Percentiles rank a stretch among this genome's conserved stretches.
Conservation (phyloP, 345 rosid species). For the Citrus glauca region DNA sequence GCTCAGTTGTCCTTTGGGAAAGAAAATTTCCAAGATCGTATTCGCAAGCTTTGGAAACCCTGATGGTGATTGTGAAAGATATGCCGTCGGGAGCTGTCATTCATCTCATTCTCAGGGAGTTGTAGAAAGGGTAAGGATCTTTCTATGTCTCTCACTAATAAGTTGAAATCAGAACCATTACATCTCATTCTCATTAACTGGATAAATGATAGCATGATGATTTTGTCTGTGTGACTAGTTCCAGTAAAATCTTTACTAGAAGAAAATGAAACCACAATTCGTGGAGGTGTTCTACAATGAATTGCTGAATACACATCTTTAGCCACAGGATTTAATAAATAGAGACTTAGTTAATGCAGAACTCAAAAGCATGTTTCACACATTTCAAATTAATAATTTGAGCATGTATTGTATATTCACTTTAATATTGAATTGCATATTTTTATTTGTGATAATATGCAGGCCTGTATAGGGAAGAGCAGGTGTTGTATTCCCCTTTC, state of each 20-base stretch:
- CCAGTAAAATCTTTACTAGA: neutral
- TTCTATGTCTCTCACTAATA: neutral
- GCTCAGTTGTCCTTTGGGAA: constrained; percentile 23
- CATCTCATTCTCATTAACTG: neutral
- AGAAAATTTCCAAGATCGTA: constrained; percentile 21
- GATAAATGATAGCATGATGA: neutral
- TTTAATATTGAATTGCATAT: neutral
- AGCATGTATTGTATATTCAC: neutral
- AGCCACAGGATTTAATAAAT: neutral
- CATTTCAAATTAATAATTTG: neutral
- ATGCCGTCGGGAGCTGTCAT: constrained; percentile 23
- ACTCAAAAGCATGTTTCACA: neutral
- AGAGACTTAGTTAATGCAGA: neutral
- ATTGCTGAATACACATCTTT: neutral
- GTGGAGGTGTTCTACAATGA: neutral
- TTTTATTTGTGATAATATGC: neutral
- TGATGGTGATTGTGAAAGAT: constrained; percentile 16
- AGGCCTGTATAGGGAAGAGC: constrained; percentile 34
- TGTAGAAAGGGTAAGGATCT: constrained; percentile 11
- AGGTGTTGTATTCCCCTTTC: constrained; percentile 23
- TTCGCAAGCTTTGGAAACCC: constrained; percentile 34
- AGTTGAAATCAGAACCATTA: neutral
- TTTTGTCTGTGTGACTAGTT: neutral
- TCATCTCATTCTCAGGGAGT: constrained; percentile 1
- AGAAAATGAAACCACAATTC: neutral